A percentile compares a stretch with the other conserved stretches of the same genome.
Conservation (phyloP, 495 filamentous ascomycete genomes). For the Halenospora varia region DNA sequence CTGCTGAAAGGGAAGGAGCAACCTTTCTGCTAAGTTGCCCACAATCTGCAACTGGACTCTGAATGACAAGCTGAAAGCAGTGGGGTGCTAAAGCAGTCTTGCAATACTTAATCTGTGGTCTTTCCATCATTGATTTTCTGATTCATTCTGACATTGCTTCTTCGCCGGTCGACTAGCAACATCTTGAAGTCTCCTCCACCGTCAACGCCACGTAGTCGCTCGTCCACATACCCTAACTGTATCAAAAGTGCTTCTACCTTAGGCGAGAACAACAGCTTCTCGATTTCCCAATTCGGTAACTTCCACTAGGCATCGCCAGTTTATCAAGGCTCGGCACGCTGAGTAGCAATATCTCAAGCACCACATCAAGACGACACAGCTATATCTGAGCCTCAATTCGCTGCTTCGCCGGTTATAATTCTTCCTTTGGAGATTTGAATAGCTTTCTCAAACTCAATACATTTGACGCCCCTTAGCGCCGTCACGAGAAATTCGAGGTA, state of each 20-base stretch:
- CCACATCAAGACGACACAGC: no score
- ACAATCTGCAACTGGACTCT: conserved; percentile 14
- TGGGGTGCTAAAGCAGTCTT: neutral
- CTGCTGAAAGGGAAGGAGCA: conserved; percentile 1
- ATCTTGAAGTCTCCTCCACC: neutral
- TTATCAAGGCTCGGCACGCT: no score
- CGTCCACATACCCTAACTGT: no score
- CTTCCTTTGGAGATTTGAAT: conserved; percentile 1
- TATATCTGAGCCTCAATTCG: no score
- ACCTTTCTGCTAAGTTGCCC: conserved; percentile 6
- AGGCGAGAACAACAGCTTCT: no score
- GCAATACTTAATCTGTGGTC: conserved; percentile 5
- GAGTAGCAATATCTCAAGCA: no score
- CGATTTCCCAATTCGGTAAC: no score
- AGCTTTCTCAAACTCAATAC: neutral
- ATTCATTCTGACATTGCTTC: neutral
- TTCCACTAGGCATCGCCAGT: no score
- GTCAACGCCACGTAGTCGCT: neutral
- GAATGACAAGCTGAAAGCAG: neutral
- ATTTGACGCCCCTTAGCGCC: neutral
- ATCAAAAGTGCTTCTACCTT: no score
- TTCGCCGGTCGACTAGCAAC: neutral
- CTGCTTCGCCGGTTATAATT: no score
- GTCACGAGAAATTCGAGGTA: neutral
- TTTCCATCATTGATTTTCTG: neutral